Base-by-base conservation (phyloP, 1,284 basidiomycete species). In the Trametes pubescens region DNA sequence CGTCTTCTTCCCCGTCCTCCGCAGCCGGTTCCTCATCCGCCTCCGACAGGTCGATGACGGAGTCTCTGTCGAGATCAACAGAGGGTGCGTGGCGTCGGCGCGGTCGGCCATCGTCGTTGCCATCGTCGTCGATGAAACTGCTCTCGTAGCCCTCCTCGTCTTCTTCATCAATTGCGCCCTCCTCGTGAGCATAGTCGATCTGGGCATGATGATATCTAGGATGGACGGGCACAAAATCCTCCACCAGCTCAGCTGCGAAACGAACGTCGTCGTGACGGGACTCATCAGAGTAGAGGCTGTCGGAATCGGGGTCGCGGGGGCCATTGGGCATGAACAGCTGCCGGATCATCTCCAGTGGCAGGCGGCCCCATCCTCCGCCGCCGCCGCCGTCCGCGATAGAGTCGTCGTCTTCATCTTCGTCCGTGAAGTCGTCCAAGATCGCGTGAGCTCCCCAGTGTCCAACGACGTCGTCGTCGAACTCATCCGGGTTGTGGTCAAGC, bases 41-140 rank as follows among this genome's bases (percentile, higher is more conserved):
- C n/a, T 65, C 65, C 0, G 64, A 51, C 3, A 68, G 54, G 24
- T 64, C 62, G 21, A 67, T 62, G n/a, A 53, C 37, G 1, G 61
- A 26, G 4, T 61, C 57, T 2, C 49, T 38, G 14, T 53, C 48
- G 11, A 49, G n/a, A 40, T 51, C 54, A 1, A 56, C 47, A 8
- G 60, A 40, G 18, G 57, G 47, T 14, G 54, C 54, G 26, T 55
- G 62, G 14, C 44, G 38, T 18, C 37, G 56, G 32, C 38, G 40
- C 43, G 35, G 26, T 21, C 43, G 21, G 0, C 44, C 53, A 22
- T 48, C 65, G 16, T 66, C 65, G 16, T 67, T 71, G n/a, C 67
- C 65, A 14, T 67, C 72, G n/a, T 75, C 77, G n/a, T 72, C 85
- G 52, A 86, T 84, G 63, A 86, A 86, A 68, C 83, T 84, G 65